phyloP scores from a whole-genome alignment of 1,284 basidiomycete genomes.

The Papiliotrema laurentii region DNA sequence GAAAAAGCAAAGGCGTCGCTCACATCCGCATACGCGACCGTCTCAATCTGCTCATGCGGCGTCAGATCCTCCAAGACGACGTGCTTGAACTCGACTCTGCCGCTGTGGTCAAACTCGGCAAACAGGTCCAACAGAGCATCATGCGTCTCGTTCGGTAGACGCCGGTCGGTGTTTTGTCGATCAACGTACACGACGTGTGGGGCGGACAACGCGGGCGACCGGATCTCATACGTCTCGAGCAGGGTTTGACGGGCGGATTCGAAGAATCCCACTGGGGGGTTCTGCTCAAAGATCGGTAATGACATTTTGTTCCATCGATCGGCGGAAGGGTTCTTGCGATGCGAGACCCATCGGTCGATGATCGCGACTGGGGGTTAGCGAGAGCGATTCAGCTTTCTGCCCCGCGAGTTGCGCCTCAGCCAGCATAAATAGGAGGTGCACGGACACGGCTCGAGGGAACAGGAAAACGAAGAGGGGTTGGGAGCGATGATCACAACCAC shows the following conservation, averaged over 20 bases:
- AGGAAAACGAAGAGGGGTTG: neutral
- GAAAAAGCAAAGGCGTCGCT: conserved; percentile 7
- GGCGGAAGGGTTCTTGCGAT: conserved; percentile 19
- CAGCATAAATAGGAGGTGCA: neutral
- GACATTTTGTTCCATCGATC: conserved; percentile 33
- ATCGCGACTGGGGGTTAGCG: conserved; percentile 18
- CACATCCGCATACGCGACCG: conserved; percentile 16
- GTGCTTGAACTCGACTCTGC: conserved; percentile 11
- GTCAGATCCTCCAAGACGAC: conserved; percentile 12
- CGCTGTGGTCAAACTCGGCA: conserved; percentile 8
- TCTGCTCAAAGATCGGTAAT: conserved; percentile 15
- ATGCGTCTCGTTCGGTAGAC: conserved; percentile 14
- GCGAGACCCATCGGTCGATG: conserved; percentile 28
- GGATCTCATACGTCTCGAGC: neutral
- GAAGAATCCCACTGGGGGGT: conserved; percentile 21
- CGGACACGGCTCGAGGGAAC: neutral
- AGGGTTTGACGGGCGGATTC: conserved; percentile 12
- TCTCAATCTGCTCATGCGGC: conserved; percentile 8
- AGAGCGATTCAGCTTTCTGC: neutral
- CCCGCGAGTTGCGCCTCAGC: neutral
- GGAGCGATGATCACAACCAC: neutral
- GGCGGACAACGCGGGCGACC: neutral
- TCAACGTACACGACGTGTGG: conserved; percentile 30
- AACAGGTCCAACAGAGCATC: conserved; percentile 13
- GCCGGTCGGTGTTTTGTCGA: conserved; percentile 21